phyloP scores from a whole-genome alignment of 2,329 filamentous ascomycete genomes.

The Fusarium dimerum region DNA sequence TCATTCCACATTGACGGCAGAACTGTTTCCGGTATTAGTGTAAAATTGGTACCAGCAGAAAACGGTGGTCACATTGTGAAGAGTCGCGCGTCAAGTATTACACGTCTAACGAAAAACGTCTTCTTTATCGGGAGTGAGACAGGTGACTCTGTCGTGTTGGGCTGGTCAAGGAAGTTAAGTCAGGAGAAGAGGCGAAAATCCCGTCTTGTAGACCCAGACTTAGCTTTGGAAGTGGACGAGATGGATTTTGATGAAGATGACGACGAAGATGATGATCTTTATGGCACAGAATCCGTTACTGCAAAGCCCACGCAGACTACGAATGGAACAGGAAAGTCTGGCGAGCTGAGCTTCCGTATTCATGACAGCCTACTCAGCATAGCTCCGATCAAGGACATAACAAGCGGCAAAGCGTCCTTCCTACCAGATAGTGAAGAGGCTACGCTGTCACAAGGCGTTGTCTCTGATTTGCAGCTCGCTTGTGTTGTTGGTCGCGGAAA shows the following conservation, averaged over 20 bases:
- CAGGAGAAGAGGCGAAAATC: constrained; percentile 67
- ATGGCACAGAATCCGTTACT: constrained; percentile 63
- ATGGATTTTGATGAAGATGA: constrained; percentile 62
- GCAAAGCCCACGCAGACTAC: constrained; percentile 51
- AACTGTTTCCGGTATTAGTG: constrained; percentile 82
- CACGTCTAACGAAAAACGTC: constrained; percentile 64
- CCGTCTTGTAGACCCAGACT: constrained; percentile 55
- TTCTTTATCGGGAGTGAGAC: constrained; percentile 87
- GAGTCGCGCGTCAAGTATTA: constrained; percentile 67
- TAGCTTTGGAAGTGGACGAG: constrained; percentile 53
- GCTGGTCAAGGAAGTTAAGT: constrained; percentile 70
- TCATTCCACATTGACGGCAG: constrained; percentile 87
- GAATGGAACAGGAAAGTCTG: constrained; percentile 49
- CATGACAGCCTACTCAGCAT: constrained; percentile 78
- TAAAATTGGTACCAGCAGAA: constrained; percentile 65
- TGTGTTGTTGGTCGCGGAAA: constrained; percentile 64
- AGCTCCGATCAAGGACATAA: constrained; percentile 75
- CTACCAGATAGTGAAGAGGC: constrained; percentile 46
- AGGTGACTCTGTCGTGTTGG: constrained; percentile 77
- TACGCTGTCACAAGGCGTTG: constrained; percentile 46
- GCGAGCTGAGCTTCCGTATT: constrained; percentile 71
- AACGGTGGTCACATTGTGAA: constrained; percentile 64
- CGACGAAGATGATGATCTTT: constrained; percentile 61
- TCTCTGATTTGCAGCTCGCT: constrained; percentile 60
- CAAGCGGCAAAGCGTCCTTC: constrained; percentile 61